Conservation (phyloP, 495 filamentous ascomycete species). For the Podospora tetraspora region DNA sequence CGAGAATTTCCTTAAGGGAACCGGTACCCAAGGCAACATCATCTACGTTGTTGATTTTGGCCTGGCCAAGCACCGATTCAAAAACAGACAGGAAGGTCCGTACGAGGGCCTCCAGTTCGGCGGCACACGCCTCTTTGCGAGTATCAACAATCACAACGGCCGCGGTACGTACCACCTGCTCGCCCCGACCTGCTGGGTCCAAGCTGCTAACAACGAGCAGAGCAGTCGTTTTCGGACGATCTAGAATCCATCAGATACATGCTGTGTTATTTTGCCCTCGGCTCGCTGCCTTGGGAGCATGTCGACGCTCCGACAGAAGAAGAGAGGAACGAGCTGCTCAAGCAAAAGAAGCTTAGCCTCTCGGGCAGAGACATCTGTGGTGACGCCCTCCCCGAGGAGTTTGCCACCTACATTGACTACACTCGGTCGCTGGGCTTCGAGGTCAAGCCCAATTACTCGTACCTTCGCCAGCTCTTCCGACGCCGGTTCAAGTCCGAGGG, state of each 20-base stretch:
- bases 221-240: constrained; percentile 35
- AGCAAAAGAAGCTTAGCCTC: constrained; percentile 22
- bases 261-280: constrained; percentile 34
- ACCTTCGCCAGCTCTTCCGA: constrained; percentile 28
- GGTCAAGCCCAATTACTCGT: constrained; percentile 27
- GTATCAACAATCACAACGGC: constrained; percentile 32
- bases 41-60: constrained; percentile 34
- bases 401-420: constrained; percentile 26
- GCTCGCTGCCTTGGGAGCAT: constrained; percentile 38
- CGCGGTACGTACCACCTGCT: constrained; percentile 21
- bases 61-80: constrained; percentile 19
- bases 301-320: constrained; percentile 19
- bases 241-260: constrained; percentile 42
- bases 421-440: constrained; percentile 23
- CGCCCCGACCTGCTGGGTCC: neutral
- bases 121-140: constrained; percentile 25
- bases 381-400: constrained; percentile 22
- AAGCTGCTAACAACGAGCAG: constrained; percentile 23
- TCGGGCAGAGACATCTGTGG: constrained; percentile 22
- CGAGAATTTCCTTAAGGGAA: constrained; percentile 34
- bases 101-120: constrained; percentile 9
- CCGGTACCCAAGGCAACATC: constrained; percentile 28
- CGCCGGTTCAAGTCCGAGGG: constrained; percentile 26
- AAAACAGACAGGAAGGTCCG: constrained; percentile 12
- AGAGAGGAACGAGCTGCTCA: constrained; percentile 15